phyloP scores from a whole-genome alignment of 208 protist genomes.

The Endotrypanum monterogeii region DNA sequence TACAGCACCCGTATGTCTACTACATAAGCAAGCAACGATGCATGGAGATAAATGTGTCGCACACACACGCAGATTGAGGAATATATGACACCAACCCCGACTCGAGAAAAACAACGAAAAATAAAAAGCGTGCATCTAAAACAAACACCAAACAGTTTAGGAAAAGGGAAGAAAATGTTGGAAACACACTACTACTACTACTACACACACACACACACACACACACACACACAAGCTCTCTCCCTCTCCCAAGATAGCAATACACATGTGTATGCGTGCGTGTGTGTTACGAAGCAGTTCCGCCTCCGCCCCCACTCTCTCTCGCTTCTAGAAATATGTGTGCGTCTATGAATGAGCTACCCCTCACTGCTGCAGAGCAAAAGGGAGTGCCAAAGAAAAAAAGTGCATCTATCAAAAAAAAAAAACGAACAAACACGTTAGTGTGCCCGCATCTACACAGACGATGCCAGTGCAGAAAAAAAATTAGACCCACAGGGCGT shows the following conservation, averaged over 20 bases:
- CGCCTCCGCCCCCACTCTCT: neutral
- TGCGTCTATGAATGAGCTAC: conserved; percentile 4
- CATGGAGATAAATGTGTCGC: neutral
- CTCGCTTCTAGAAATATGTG: neutral
- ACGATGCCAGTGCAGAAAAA: neutral
- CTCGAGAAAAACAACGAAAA: too few species aligned
- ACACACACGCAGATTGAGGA: neutral
- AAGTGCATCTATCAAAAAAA: conserved; percentile 7
- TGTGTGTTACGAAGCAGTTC: too few species aligned
- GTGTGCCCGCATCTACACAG: neutral
- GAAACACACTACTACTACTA: too few species aligned
- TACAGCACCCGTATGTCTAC: neutral
- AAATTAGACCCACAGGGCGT: neutral
- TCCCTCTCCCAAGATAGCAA: too few species aligned
- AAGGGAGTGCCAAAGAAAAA: conserved; percentile 14
- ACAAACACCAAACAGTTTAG: too few species aligned
- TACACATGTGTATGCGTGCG: too few species aligned
- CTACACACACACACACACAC: too few species aligned
- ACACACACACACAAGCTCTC: too few species aligned
- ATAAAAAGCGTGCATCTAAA: too few species aligned
- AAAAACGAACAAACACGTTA: neutral
- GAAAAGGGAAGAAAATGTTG: too few species aligned
- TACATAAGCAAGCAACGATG: neutral
- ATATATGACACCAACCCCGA: neutral
- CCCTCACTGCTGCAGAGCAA: neutral